Base-by-base conservation (phyloP, 2,329 filamentous ascomycete genomes). In the Magnaporthales sp. region DNA sequence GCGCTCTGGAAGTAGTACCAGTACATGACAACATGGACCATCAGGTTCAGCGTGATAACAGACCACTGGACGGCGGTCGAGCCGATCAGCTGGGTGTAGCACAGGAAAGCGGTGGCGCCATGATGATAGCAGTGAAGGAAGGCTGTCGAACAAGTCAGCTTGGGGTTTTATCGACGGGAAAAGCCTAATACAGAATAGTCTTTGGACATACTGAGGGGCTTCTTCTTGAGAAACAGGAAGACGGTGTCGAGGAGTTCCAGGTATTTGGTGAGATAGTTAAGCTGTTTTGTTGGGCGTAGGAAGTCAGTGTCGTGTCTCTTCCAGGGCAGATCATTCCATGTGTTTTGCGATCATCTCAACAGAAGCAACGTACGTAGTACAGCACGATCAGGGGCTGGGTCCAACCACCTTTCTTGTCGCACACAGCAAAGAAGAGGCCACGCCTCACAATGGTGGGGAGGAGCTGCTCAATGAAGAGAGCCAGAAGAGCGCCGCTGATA, bases 1-100 rank as follows among this genome's bases (percentile, higher is more conserved):
- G 94, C 93, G 76, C 92, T 94, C 86, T 98, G 94, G 89, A 98
- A 98, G 87, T 98, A 98, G 89, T 98, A 98, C 93, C 93, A 97
- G 89, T 98, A 98, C 94, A 98, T 98, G 77, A 97, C 91, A 68
- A 98, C 94, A 81, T 98, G 94, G 66, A 98, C 94, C 70, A 87
- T 88, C 75, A 98, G 82, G 86, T 98, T 98, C 73, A 98, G 87
- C 66, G 88, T 90, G 77, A 98, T 98, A 69, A 90, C 89, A 67
- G 97, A 92, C 94, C 94, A 98, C 68, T 93, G 96, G 67, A 98
- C 94, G 60, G 94, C 86, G 62, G 94, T 98, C 75, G 91, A 87
- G 72, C 94, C 94, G 75, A 97, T 90, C 71, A 98, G 88, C 83
- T 98, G 94, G 67, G 93, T 97, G 85, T 96, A 98, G 90, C 94